These are phyloP conservation scores for Copromyces sp. DNA, from an alignment of 495 filamentous ascomycete genomes.

Conservation along the genomic window DNA sequence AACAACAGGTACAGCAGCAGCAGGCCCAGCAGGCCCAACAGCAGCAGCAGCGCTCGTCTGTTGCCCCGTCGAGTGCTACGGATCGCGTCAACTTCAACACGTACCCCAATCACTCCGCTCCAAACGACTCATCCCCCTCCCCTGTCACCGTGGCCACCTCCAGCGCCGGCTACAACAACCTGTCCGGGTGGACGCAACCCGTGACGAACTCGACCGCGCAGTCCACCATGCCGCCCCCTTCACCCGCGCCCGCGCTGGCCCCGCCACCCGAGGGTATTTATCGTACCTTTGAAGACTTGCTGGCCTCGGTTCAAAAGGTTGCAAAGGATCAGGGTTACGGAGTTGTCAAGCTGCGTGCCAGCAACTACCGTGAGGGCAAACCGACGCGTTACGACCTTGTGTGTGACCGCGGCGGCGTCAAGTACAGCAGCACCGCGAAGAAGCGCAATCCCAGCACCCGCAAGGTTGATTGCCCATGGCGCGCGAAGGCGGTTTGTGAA, in stretches of 20 bases:
- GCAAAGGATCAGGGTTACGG: slow-evolving; percentile 42
- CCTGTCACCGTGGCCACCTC: slow-evolving; percentile 28
- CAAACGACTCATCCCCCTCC: slow-evolving; percentile 23
- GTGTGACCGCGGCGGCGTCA: slow-evolving; percentile 43
- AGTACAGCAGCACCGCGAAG: slow-evolving; percentile 43
- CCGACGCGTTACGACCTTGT: slow-evolving; percentile 42
- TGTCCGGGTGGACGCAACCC: slow-evolving; percentile 12
- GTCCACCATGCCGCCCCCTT: slow-evolving; percentile 23
- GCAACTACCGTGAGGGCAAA: slow-evolving; percentile 42
- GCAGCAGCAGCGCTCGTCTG: slow-evolving; percentile 15
- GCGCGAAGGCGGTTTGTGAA: slow-evolving; percentile 43
- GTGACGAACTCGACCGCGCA: slow-evolving; percentile 16
- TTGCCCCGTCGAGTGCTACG: slow-evolving; percentile 11
- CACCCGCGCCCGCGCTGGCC: slow-evolving; percentile 25
- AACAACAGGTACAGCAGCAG: slow-evolving; percentile 12
- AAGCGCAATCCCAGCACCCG: slow-evolving; percentile 43
- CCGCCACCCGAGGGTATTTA: slow-evolving; percentile 41
- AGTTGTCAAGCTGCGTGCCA: slow-evolving; percentile 40
- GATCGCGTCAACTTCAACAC: slow-evolving; percentile 21
- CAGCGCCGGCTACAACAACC: slow-evolving; percentile 18
- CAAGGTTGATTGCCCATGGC: slow-evolving; percentile 43
- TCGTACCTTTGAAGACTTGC: slow-evolving; percentile 34
- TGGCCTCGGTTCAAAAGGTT: slow-evolving; percentile 30
- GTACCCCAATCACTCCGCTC: slow-evolving; percentile 24
- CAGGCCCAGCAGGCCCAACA: slow-evolving; percentile 14